Conservation (phyloP, 306 rosid genomes). For the Malus asiatica region DNA sequence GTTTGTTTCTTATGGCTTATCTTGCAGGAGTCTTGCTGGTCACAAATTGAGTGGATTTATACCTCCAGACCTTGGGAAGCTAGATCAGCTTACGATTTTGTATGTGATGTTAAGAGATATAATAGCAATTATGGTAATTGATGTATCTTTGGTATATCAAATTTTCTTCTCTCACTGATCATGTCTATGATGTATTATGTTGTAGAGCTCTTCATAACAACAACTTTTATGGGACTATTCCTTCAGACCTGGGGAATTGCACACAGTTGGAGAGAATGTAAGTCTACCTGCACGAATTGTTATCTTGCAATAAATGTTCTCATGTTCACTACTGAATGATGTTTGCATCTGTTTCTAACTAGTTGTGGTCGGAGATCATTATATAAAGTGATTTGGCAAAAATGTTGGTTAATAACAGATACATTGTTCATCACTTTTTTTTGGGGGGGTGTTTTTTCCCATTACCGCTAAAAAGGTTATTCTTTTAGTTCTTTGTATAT, state of each 20-base stretch:
- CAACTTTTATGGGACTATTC: constrained; percentile 79
- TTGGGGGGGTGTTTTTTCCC: neutral
- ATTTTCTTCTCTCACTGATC: constrained; percentile 14
- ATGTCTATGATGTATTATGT: constrained; percentile 20
- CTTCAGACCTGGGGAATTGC: constrained; percentile 93
- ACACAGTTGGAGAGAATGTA: constrained; percentile 67
- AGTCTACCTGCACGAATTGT: constrained; percentile 23
- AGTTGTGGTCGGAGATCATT: neutral
- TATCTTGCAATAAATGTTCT: neutral
- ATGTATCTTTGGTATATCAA: constrained; percentile 5
- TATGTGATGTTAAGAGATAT: constrained; percentile 35
- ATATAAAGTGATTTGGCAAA: neutral
- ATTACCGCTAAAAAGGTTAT: neutral
- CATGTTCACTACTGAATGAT: constrained; percentile 9
- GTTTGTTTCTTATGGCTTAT: constrained; percentile 26
- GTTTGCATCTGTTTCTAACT: neutral
- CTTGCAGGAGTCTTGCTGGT: constrained; percentile 60
- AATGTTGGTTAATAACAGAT: neutral
- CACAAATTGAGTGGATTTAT: constrained; percentile 74
- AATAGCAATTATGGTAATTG: neutral
- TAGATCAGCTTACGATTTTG: constrained; percentile 71
- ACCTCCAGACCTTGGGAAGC: constrained; percentile 85
- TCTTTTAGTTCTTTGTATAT: neutral
- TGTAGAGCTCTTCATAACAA: constrained; percentile 76
- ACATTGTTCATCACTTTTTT: neutral